These are phyloP conservation scores for Mycena amicta DNA, from an alignment of 768 basidiomycete genomes.

Conservation along the genomic window DNA sequence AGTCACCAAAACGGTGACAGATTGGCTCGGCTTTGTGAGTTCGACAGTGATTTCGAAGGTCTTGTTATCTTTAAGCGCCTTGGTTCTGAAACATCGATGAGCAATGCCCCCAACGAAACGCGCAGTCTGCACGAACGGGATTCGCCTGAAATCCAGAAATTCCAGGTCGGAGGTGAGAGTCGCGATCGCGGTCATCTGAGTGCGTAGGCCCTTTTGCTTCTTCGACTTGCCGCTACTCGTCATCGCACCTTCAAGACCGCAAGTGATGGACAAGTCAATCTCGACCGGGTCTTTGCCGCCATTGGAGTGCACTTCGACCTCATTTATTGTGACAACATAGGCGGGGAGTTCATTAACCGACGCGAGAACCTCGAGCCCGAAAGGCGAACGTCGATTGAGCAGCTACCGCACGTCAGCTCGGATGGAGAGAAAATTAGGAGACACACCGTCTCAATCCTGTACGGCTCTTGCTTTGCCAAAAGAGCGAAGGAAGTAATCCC, in stretches of 20 bases:
- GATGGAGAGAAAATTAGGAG: no score
- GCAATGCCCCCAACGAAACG: neutral
- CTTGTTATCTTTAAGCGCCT: slow-evolving; percentile 59
- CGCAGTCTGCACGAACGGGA: slow-evolving; percentile 53
- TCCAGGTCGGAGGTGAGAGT: slow-evolving; percentile 75
- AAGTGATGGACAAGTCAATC: slow-evolving; percentile 58
- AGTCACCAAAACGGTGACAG: slow-evolving; percentile 57
- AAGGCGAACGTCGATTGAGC: slow-evolving; percentile 73
- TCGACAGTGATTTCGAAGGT: slow-evolving; percentile 60
- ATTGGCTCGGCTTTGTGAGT: slow-evolving; percentile 78
- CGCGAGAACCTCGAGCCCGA: slow-evolving; percentile 70
- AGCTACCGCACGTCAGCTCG: slow-evolving; percentile 45
- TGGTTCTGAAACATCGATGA: slow-evolving; percentile 54
- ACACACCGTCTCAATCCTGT: slow-evolving; percentile 64
- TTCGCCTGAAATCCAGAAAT: slow-evolving; percentile 79
- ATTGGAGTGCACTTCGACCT: slow-evolving; percentile 45
- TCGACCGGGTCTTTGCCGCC: slow-evolving; percentile 57
- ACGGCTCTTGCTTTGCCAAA: slow-evolving; percentile 57
- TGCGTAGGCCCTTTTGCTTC: slow-evolving; percentile 43
- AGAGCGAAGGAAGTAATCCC: slow-evolving; percentile 65
- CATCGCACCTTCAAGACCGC: slow-evolving; percentile 46
- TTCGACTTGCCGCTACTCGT: slow-evolving; percentile 38
- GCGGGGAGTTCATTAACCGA: slow-evolving; percentile 65
- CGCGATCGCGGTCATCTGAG: slow-evolving; percentile 71
- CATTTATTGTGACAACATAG: slow-evolving; percentile 56